Conservation (phyloP, 306 rosid genomes). For the Rubus idaeus region DNA sequence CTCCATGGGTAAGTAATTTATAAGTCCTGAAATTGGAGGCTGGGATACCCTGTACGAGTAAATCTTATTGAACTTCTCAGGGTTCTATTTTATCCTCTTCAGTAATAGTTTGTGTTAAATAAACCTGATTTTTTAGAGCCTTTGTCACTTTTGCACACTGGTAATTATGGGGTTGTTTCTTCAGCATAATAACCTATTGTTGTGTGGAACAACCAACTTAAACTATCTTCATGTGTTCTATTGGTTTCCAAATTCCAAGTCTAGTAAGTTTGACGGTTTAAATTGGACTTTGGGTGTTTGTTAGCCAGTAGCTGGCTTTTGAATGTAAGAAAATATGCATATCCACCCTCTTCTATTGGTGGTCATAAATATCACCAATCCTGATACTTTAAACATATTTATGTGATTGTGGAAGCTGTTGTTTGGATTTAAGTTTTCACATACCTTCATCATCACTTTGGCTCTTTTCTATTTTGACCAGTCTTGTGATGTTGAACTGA, state of each 20-base stretch:
- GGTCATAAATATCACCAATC: background rate
- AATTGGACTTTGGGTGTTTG: background rate
- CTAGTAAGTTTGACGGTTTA: background rate
- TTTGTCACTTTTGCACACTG: background rate
- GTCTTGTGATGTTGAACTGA: background rate
- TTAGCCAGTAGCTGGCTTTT: background rate
- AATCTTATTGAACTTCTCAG: background rate
- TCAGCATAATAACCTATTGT: background rate
- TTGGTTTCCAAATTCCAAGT: background rate
- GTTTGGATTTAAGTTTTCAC: background rate
- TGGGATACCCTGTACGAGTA: too few species aligned
- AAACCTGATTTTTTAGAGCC: background rate
- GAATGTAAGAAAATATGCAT: background rate
- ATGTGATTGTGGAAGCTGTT: background rate
- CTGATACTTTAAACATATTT: background rate
- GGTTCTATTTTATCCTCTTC: background rate
- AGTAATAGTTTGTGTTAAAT: background rate
- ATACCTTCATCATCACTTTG: background rate
- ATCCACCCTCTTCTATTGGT: background rate
- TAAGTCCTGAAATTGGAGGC: conserved; percentile 12
- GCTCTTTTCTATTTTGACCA: background rate
- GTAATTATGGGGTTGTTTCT: background rate
- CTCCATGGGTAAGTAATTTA: conserved; percentile 53
- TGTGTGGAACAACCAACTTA: background rate
- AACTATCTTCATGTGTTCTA: background rate